Evolutionary conservation across 805 yeast species (phyloP).

Genomic region (Metschnikowia santaceciliae): DNA sequence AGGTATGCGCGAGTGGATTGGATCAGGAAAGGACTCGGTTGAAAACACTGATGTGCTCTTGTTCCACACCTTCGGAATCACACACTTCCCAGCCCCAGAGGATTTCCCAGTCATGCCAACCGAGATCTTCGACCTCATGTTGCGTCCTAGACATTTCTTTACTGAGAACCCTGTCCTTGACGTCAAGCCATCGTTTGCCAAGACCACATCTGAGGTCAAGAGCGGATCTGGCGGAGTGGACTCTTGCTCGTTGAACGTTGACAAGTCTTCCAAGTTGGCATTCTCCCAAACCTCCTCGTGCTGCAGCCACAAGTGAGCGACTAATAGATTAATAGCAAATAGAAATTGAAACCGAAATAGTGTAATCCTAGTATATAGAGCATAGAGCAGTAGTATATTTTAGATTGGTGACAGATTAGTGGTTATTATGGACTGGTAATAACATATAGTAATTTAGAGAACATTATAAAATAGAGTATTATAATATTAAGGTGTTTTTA

Average conservation of each 20-base stretch:
- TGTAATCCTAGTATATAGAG: no score
- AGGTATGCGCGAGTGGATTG: slow-evolving; percentile 69
- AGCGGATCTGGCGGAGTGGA: slow-evolving; percentile 35
- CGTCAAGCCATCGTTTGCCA: slow-evolving; percentile 57
- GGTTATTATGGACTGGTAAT: no score
- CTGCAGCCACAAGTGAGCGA: slow-evolving; percentile 18
- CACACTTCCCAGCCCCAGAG: slow-evolving; percentile 86
- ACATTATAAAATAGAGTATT: no score
- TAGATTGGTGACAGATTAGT: no score
- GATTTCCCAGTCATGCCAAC: slow-evolving; percentile 90
- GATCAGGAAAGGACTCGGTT: slow-evolving; percentile 53
- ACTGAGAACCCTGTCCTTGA: slow-evolving; percentile 74
- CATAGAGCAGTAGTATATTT: no score
- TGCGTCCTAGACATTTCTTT: slow-evolving; percentile 79
- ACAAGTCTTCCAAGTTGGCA: slow-evolving; percentile 50
- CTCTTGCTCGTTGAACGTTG: slow-evolving; percentile 36
- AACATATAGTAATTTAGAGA: no score
- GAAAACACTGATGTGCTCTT: slow-evolving; percentile 69
- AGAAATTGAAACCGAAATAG: no score
- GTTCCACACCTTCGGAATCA: slow-evolving; percentile 80
- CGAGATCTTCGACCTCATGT: slow-evolving; percentile 68
- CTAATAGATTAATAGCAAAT: no score
- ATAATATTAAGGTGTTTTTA: no score
- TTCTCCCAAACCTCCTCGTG: slow-evolving; percentile 37
- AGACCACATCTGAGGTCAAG: slow-evolving; percentile 40